Percentiles rank a stretch among this genome's conserved stretches.
phyloP scores from a whole-genome alignment of 768 basidiomycete genomes.

The Phaeolepiota aurea region DNA sequence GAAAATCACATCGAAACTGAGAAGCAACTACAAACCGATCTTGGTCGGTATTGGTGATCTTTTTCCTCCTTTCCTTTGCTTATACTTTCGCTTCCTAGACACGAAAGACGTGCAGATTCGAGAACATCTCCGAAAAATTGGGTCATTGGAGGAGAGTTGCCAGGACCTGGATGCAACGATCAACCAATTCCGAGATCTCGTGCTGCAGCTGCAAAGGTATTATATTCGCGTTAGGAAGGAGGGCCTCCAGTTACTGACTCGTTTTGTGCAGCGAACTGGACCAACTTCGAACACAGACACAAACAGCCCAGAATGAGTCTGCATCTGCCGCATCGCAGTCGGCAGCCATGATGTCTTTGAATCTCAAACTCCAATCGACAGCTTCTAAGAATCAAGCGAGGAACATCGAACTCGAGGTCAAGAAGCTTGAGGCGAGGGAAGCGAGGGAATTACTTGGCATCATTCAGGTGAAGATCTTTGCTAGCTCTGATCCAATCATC shows the following conservation, averaged over 20 bases:
- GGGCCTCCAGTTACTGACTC: background rate
- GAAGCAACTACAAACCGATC: slow-evolving; percentile 81
- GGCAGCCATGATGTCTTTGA: slow-evolving; percentile 89
- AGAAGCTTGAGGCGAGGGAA: slow-evolving; percentile 78
- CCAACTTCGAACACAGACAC: slow-evolving; percentile 72
- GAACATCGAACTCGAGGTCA: slow-evolving; percentile 84
- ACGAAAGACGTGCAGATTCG: slow-evolving; percentile 62
- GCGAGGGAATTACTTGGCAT: slow-evolving; percentile 73
- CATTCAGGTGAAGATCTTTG: slow-evolving; percentile 51
- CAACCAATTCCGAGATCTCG: slow-evolving; percentile 87
- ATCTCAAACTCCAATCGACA: slow-evolving; percentile 88
- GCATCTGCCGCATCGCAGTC: slow-evolving; percentile 81
- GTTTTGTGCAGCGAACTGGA: slow-evolving; percentile 75
- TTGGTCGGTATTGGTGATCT: slow-evolving; percentile 67
- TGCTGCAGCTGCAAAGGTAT: slow-evolving; percentile 76
- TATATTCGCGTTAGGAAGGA: background rate
- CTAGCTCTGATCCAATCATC: background rate
- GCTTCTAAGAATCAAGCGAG: slow-evolving; percentile 87
- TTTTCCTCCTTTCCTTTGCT: background rate
- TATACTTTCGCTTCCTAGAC: slow-evolving; percentile 29
- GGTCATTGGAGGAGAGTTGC: slow-evolving; percentile 67
- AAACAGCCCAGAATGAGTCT: slow-evolving; percentile 76
- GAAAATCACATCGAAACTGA: slow-evolving; percentile 94
- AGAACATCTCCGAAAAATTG: slow-evolving; percentile 58
- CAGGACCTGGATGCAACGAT: slow-evolving; percentile 87